Percentiles rank a stretch among this genome's conserved stretches.
phyloP scores from a whole-genome alignment of 2,329 filamentous ascomycete species.

The Sclerotinia nivalis region DNA sequence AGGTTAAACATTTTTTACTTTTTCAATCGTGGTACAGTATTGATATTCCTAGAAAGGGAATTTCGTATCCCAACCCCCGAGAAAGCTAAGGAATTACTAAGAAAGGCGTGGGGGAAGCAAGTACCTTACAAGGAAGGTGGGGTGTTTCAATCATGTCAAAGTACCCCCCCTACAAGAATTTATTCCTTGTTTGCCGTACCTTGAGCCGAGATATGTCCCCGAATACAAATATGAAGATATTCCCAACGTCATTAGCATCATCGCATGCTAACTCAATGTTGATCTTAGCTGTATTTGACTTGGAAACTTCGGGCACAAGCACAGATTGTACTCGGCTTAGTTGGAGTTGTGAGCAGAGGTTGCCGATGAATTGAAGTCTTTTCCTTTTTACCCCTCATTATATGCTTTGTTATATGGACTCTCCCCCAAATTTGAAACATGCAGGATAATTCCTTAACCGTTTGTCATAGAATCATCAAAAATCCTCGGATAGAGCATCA shows the following conservation, averaged over 20 bases:
- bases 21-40: background rate
- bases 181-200: conserved; percentile 8
- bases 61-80: background rate
- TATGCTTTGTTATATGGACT: background rate
- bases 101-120: background rate
- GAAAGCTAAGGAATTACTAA: conserved; percentile 14
- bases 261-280: background rate
- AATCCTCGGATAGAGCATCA: background rate
- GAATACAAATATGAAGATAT: conserved; percentile 14
- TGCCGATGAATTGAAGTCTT: background rate
- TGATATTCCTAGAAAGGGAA: conserved; percentile 3
- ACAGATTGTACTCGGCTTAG: background rate
- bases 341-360: background rate
- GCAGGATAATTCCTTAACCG: background rate
- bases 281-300: background rate
- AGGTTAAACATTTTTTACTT: background rate
- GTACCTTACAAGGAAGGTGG: background rate
- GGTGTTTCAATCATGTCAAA: background rate
- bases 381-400: background rate
- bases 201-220: conserved; percentile 4
- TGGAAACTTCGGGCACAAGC: background rate
- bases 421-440: conserved; percentile 10
- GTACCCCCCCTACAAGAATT: background rate
- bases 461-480: conserved; percentile 22
- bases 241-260: conserved; percentile 1